These are phyloP conservation scores for Cryphonectria naterciae DNA, from an alignment of 2,329 filamentous ascomycete species.

Conservation along the genomic window DNA sequence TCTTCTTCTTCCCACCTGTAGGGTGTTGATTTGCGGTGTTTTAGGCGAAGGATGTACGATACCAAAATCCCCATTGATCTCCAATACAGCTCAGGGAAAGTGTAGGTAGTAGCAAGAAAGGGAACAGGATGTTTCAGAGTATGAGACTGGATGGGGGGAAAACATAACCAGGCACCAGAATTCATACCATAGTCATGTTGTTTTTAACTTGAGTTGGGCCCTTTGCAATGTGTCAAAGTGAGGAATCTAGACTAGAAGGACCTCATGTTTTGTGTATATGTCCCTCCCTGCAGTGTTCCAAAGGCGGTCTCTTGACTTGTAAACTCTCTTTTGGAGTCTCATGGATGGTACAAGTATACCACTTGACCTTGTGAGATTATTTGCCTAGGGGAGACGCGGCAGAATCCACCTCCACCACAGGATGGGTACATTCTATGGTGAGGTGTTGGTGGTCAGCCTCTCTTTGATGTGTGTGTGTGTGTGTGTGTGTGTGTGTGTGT, in stretches of 20 bases:
- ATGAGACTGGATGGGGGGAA: neutral
- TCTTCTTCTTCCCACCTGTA: neutral
- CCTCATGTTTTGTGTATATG: too few relatives aligned
- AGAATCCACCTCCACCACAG: neutral
- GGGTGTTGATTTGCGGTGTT: neutral
- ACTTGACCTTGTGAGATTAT: neutral
- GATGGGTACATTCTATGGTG: neutral
- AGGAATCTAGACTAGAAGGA: too few relatives aligned
- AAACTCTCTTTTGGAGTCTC: too few relatives aligned
- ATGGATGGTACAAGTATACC: too few relatives aligned
- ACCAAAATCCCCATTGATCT: constrained; percentile 1
- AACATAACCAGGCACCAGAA: neutral
- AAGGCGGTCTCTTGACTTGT: neutral
- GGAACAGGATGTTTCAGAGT: neutral
- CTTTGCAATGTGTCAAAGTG: neutral
- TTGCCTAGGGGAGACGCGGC: neutral
- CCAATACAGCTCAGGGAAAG: neutral
- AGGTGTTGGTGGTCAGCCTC: neutral
- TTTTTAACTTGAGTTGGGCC: neutral
- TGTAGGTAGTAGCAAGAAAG: neutral
- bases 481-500: neutral
- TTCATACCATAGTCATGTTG: neutral
- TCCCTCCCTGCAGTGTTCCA: too few relatives aligned
- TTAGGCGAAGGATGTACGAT: constrained; percentile 13
- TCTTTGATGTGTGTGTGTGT: neutral